These are phyloP conservation scores for Geosiphon pyriformis DNA, from an alignment of 192 early-diverging fungal genomes.

Conservation along the genomic window DNA sequence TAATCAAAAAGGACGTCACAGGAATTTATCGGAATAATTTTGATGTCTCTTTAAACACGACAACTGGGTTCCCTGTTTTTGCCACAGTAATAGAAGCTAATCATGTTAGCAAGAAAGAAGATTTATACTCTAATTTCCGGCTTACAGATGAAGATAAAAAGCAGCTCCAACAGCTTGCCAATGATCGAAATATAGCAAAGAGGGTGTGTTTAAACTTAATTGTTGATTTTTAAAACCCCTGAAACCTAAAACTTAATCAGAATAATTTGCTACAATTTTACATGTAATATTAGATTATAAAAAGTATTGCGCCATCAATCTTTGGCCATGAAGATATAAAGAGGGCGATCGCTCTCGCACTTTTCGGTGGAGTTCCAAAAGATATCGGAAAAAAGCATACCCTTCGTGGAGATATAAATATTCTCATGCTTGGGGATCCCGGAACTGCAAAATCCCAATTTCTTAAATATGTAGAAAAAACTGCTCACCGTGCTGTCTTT, in stretches of 20 bases:
- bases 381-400: constrained; percentile 90
- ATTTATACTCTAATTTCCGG: constrained; percentile 79
- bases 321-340: constrained; percentile 98
- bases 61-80: constrained; percentile 97
- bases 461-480: constrained; percentile 80
- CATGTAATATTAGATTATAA: constrained; percentile 61
- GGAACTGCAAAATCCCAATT: constrained; percentile 87
- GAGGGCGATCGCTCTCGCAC: constrained; percentile 82
- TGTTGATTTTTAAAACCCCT: neutral
- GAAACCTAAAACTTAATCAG: too few relatives aligned
- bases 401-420: constrained; percentile 97
- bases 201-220: constrained; percentile 44
- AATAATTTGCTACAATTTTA: constrained; percentile 1
- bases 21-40: constrained; percentile 95
- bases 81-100: constrained; percentile 96
- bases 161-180: constrained; percentile 63
- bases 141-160: constrained; percentile 90
- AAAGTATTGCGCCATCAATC: constrained; percentile 97
- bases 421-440: constrained; percentile 86
- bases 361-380: constrained; percentile 97
- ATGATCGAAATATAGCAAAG: constrained; percentile 73
- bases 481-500: constrained; percentile 78
- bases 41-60: constrained; percentile 79
- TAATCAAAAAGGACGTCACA: constrained; percentile 62
- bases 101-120: constrained; percentile 83